A percentile compares a stretch with the other conserved stretches of the same genome.
phyloP scores from a whole-genome alignment of 2,329 filamentous ascomycete genomes.

The Elsinoe arachidis region DNA sequence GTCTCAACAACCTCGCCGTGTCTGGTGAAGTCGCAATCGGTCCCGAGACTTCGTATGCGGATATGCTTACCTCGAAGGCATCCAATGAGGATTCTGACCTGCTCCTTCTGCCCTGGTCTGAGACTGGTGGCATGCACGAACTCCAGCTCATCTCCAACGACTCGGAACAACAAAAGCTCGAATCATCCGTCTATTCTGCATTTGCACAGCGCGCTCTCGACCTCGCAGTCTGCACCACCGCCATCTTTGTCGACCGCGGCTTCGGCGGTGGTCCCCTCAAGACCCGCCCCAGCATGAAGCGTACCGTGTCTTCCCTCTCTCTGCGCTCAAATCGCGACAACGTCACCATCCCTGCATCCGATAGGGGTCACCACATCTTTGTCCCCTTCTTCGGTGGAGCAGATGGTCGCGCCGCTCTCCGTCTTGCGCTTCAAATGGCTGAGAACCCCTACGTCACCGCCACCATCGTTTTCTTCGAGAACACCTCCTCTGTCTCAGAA shows the following conservation, averaged over 20 bases:
- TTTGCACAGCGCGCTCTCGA: constrained; percentile 65
- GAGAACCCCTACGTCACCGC: constrained; percentile 70
- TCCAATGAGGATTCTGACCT: constrained; percentile 49
- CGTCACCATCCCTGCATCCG: constrained; percentile 47
- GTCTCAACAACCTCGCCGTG: constrained; percentile 72
- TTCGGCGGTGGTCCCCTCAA: constrained; percentile 43
- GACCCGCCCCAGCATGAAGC: constrained; percentile 33
- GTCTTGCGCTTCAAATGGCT: constrained; percentile 74
- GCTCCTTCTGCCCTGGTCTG: constrained; percentile 82
- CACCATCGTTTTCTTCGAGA: constrained; percentile 57
- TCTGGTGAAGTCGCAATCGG: constrained; percentile 74
- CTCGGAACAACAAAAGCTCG: constrained; percentile 50
- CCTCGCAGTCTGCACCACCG: constrained; percentile 57
- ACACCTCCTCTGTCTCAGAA: constrained; percentile 17
- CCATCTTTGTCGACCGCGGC: constrained; percentile 69
- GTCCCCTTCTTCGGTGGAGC: constrained; percentile 76
- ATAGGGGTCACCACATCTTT: constrained; percentile 74
- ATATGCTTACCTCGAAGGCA: constrained; percentile 61
- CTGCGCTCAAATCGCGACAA: constrained; percentile 52
- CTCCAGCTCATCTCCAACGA: constrained; percentile 45
- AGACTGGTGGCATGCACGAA: constrained; percentile 67
- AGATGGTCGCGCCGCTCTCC: constrained; percentile 73
- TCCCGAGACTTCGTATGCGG: constrained; percentile 68
- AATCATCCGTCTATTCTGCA: constrained; percentile 54
- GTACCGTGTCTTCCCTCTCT: constrained; percentile 49